Evolutionary conservation across 176 grass and related monocot species (phyloP), one percentile per base, ranked within the genome.

Genomic region (Musa troglodytarum): DNA sequence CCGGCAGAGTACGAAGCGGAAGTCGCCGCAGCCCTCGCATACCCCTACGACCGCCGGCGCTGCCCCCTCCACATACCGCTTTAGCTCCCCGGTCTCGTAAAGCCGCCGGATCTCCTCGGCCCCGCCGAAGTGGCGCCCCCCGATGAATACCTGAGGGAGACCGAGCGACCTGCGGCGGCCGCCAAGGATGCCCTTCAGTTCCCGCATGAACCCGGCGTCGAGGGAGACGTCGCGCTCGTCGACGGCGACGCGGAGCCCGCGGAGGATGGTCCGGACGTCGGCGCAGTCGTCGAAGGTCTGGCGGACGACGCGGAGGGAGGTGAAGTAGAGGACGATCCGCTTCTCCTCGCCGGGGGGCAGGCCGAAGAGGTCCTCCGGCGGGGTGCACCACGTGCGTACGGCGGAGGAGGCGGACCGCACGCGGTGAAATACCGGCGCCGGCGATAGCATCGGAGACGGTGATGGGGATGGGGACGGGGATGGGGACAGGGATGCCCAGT

Each of bases 161-260:
- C 83, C 9, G 76, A 84, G 78, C 10, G 71, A 72, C 24, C 2
- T 5, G 4, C 21, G 52, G 4, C 72, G 83, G 0, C 75, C 72
- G 63, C 21, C 52, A 25, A 88, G 86, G 1, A 92, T 78, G 3
- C 68, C 71, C 7, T 71, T 50, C 16, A 92, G 83, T 76, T 92
- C 89, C 57, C 81, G 21, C 62, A 86, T 78, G 86, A 86, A 92
- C 51, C 76, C 67, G 28, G 86, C 49, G 83, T 92, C 89, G 86
- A 88, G 88, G 76, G 86, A 86, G 81, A 88, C 83, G 83, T 88
- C 86, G 63, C 86, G 83, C 86, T 92, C 89, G 86, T 92, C 89
- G 72, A 92, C 89, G 76, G 81, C 59, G 73, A 69, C 86, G 9
- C 75, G 86, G 86, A 92, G 68, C 19, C 83, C 89, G 12, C 86